A percentile compares a stretch with the other conserved stretches of the same genome.
These are phyloP conservation scores for Suhomyces prunicola DNA, from an alignment of 805 yeast species.

Conservation along the genomic window DNA sequence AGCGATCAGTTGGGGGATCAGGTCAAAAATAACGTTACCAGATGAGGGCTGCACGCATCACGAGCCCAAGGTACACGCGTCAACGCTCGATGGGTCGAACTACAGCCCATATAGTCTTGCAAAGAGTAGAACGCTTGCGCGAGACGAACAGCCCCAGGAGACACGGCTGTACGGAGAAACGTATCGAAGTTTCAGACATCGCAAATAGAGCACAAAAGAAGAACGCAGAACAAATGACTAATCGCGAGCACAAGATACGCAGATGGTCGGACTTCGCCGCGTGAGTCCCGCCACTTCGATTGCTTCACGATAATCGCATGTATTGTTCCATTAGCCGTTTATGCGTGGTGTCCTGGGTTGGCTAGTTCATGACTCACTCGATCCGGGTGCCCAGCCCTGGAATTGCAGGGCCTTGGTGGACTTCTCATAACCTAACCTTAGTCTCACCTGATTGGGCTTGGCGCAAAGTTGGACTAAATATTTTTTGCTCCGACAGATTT, in stretches of 20 bases:
- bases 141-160: background rate
- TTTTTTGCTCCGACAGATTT: background rate
- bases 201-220: background rate
- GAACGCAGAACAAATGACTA: background rate
- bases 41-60: too few species aligned
- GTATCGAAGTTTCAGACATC: background rate
- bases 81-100: too few species aligned
- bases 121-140: background rate
- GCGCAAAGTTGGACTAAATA: background rate
- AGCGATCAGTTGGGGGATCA: background rate
- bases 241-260: background rate
- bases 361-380: background rate
- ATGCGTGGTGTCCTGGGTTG: too few species aligned
- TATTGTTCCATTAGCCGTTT: too few species aligned
- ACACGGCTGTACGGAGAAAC: background rate
- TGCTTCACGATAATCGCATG: too few species aligned
- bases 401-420: background rate
- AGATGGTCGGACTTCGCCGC: background rate
- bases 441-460: background rate
- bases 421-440: background rate
- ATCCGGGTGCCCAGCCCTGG: background rate
- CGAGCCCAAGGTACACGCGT: too few species aligned
- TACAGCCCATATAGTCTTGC: too few species aligned
- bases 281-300: too few species aligned
- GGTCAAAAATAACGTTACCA: background rate